phyloP scores from a whole-genome alignment of 331 rosid species.

The Cydonia oblonga region DNA sequence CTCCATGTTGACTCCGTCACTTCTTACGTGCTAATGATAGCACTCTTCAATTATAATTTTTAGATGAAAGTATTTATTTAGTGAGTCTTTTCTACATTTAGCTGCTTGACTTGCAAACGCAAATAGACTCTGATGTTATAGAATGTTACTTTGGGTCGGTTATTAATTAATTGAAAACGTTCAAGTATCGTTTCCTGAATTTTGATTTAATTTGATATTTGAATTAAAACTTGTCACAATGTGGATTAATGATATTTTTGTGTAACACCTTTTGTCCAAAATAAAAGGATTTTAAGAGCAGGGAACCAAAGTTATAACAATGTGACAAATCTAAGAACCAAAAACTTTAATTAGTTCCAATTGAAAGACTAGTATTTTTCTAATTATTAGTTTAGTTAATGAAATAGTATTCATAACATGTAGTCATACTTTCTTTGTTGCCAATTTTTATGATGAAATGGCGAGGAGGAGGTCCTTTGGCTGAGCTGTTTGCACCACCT shows the following conservation, averaged over 20 bases:
- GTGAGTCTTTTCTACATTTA: background rate
- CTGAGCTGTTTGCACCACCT: background rate
- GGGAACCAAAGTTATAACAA: too few species aligned
- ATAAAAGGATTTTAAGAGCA: background rate
- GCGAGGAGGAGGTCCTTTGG: constrained; percentile 5
- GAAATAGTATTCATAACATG: background rate
- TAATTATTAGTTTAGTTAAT: background rate
- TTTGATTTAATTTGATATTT: background rate
- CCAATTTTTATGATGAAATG: constrained; percentile 17
- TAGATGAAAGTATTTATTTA: background rate
- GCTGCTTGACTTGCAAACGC: background rate
- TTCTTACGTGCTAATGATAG: background rate
- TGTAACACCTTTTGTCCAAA: too few species aligned
- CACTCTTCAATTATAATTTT: background rate
- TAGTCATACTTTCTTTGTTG: background rate
- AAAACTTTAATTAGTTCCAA: background rate
- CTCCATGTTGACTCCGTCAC: too few species aligned
- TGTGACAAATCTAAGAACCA: background rate
- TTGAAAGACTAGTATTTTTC: background rate
- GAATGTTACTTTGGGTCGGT: background rate
- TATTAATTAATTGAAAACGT: too few species aligned
- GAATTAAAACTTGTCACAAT: too few species aligned
- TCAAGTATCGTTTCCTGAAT: too few species aligned
- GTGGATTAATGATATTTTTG: background rate
- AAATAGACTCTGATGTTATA: background rate